These are phyloP conservation scores for Bipolaris gigantea DNA, from an alignment of 2,329 filamentous ascomycete genomes.

Conservation along the genomic window DNA sequence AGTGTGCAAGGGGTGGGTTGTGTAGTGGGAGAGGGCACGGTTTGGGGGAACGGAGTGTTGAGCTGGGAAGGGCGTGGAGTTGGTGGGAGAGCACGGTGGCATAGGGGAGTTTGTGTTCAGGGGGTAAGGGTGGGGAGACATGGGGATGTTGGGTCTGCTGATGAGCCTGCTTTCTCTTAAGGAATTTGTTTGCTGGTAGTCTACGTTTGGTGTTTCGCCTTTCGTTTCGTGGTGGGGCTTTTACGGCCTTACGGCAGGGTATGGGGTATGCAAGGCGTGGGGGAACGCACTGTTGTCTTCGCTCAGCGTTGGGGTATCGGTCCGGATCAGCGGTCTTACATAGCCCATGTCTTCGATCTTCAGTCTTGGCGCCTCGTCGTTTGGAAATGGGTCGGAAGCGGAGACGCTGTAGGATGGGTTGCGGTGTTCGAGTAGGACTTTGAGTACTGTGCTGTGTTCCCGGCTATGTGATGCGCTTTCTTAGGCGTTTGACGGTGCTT, in stretches of 20 bases:
- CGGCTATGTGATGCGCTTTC: constrained; percentile 44
- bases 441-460: constrained; percentile 48
- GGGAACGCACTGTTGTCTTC: constrained; percentile 36
- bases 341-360: constrained; percentile 36
- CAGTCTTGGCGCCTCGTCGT: constrained; percentile 28
- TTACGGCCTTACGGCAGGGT: no score
- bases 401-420: constrained; percentile 45
- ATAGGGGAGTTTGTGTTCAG: constrained; percentile 26
- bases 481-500: constrained; percentile 32
- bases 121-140: constrained; percentile 50
- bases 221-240: background rate
- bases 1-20: constrained; percentile 43
- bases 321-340: constrained; percentile 39
- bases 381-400: constrained; percentile 40
- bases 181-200: background rate
- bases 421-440: constrained; percentile 48
- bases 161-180: constrained; percentile 19
- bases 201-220: background rate
- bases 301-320: constrained; percentile 34
- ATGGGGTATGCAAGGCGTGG: background rate
- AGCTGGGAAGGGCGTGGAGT: constrained; percentile 45
- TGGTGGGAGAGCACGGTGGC: constrained; percentile 41
- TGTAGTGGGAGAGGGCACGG: constrained; percentile 54
- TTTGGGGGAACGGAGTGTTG: constrained; percentile 49
- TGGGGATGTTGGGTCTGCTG: constrained; percentile 51